Evolutionary conservation across 31 red algal genomes (phyloP), one percentile per base, ranked within the genome.

Genomic region (Asparagopsis taxiformis): DNA sequence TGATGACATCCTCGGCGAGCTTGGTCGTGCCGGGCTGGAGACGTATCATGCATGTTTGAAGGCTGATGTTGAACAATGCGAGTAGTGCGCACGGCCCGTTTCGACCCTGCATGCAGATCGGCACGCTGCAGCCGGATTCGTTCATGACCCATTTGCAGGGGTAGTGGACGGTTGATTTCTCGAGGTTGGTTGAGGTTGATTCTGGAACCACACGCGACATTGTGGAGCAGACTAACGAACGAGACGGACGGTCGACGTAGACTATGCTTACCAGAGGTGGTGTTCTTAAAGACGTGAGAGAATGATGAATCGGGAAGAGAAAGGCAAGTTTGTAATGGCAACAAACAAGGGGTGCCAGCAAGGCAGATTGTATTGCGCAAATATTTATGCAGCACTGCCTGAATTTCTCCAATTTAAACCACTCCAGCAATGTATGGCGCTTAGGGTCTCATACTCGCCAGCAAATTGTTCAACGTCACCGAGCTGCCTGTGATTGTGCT

Each of bases 41-140:
- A 0, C 55, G 34, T 20, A 88, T 64, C 54, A 53, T 61, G 2
- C 70, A 67, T 15, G 78, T 77, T 31, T 84, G 59, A 21, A 89
- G 55, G 36, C 72, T 58, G 22, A 66, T 68, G 65, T 95, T 95
- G 15, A 68, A 71, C 41, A 88, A 65, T 0, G 91, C 91, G 30
- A 95, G 61, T 19, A 95, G 75, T n/a, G 91, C 77, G 67, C 91
- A 95, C 28, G 91, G 91, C 25, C 91, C 91, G 79, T 95, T 95
- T 24, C 37, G 30, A 46, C 78, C 75, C 65, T 95, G 91, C 35
- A 95, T 68, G 50, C 62, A n/a, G 34, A 92, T 77, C 62, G 76
- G 62, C 1, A 63, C 55, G 73, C 19, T 50, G 20, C 21, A 20
- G 15, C 34, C 37, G 21, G 37, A 11, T 1, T 37, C 35, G 73